Conservation (phyloP, 148 eudicot genomes). For the Vaccinium corymbosum region DNA sequence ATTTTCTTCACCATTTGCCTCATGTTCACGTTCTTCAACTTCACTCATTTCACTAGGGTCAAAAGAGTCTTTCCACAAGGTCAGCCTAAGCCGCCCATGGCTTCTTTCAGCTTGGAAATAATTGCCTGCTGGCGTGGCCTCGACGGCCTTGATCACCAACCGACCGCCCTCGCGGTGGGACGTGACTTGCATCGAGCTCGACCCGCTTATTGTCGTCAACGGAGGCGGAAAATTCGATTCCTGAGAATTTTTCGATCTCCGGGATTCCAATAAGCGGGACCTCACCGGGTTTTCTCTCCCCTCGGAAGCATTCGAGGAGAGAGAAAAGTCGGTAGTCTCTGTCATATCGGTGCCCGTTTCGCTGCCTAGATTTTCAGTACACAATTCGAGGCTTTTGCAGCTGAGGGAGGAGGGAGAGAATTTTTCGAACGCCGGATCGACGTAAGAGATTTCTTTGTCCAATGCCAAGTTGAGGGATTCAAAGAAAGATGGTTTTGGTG, state of each 20-base stretch:
- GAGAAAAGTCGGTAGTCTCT: conserved; percentile 23
- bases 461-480: neutral
- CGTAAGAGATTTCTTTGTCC: conserved; percentile 17
- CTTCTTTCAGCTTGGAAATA: conserved; percentile 56
- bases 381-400: conserved; percentile 29
- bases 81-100: conserved; percentile 51
- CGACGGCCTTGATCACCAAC: conserved; percentile 58
- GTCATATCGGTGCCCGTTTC: conserved; percentile 32
- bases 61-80: conserved; percentile 18
- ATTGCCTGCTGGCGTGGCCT: conserved; percentile 31
- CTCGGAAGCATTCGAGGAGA: neutral
- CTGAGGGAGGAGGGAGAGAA: conserved; percentile 20
- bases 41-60: neutral
- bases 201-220: conserved; percentile 53
- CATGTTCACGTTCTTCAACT: neutral
- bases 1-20: neutral
- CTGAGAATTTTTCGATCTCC: neutral
- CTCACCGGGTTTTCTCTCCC: neutral
- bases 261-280: neutral
- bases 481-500: conserved; percentile 12
- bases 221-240: conserved; percentile 56
- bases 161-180: conserved; percentile 56
- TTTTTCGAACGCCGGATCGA: conserved; percentile 20
- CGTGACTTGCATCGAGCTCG: conserved; percentile 35
- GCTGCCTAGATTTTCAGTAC: conserved; percentile 36